These are phyloP conservation scores for Fomitopsis betulina DNA, from an alignment of 1,284 basidiomycete genomes.

Conservation along the genomic window DNA sequence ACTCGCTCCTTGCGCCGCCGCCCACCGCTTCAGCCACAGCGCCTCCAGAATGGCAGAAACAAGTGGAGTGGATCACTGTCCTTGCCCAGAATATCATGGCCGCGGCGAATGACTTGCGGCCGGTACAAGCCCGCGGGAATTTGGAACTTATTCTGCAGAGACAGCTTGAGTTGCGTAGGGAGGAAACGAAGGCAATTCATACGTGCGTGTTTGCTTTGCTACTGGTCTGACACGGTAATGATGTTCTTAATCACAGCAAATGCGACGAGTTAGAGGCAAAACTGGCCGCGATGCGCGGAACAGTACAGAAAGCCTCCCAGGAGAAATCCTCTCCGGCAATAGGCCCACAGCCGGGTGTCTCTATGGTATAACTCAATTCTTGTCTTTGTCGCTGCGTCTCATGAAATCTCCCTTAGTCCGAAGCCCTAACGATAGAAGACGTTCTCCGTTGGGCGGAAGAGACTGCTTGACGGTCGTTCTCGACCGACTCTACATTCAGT, in stretches of 20 bases:
- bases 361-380: not conserved
- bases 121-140: slow-evolving; percentile 73
- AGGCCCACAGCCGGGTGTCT: not conserved
- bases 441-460: slow-evolving; percentile 63
- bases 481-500: not conserved
- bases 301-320: slow-evolving; percentile 21
- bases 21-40: slow-evolving; percentile 40
- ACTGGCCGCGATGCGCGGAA: slow-evolving; percentile 46
- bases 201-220: slow-evolving; percentile 35
- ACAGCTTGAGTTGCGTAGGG: slow-evolving; percentile 62
- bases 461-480: slow-evolving; percentile 21
- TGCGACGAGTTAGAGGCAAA: slow-evolving; percentile 64
- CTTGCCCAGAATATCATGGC: slow-evolving; percentile 80
- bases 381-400: not conserved
- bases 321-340: not conserved
- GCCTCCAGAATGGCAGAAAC: slow-evolving; percentile 63
- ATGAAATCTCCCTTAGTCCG: not conserved
- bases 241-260: slow-evolving; percentile 41
- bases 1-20: slow-evolving; percentile 58
- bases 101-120: slow-evolving; percentile 76
- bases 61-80: slow-evolving; percentile 70
- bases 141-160: slow-evolving; percentile 73
- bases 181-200: slow-evolving; percentile 64
- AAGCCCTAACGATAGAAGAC: slow-evolving; percentile 33
- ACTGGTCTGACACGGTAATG: not conserved